Evolutionary conservation across 129 eudicot species (phyloP).

Genomic region (Pseudognaphalium luteoalbum): DNA sequence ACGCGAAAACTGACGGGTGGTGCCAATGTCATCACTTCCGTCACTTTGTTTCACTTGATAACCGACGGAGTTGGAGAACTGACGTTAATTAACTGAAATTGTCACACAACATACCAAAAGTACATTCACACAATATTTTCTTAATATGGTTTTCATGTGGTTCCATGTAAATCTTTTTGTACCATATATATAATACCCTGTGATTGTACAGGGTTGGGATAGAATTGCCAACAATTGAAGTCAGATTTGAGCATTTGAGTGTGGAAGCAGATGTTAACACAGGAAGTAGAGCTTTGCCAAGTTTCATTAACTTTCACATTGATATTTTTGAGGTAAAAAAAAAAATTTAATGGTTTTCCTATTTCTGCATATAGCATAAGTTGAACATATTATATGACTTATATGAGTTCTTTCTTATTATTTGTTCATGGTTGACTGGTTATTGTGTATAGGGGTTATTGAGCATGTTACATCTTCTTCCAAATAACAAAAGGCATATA

Average conservation of each 20-base stretch:
- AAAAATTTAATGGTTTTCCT: not conserved
- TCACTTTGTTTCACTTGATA: no score
- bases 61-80: no score
- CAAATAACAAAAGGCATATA: constrained; percentile 54
- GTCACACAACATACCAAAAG: no score
- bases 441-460: constrained; percentile 40
- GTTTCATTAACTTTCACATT: constrained; percentile 61
- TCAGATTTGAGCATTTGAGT: constrained; percentile 65
- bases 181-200: not conserved
- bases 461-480: constrained; percentile 50
- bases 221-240: constrained; percentile 77
- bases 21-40: no score
- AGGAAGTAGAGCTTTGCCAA: constrained; percentile 82
- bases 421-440: not conserved
- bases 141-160: no score
- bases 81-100: no score
- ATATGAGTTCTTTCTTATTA: not conserved
- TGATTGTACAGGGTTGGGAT: constrained; percentile 59
- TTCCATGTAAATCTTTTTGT: no score
- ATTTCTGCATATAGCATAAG: not conserved
- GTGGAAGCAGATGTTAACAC: constrained; percentile 73
- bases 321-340: constrained; percentile 52
- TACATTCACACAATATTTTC: no score
- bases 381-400: not conserved
- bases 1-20: no score